These are phyloP conservation scores for Xylaria venustula DNA, from an alignment of 495 filamentous ascomycete species.

Conservation along the genomic window DNA sequence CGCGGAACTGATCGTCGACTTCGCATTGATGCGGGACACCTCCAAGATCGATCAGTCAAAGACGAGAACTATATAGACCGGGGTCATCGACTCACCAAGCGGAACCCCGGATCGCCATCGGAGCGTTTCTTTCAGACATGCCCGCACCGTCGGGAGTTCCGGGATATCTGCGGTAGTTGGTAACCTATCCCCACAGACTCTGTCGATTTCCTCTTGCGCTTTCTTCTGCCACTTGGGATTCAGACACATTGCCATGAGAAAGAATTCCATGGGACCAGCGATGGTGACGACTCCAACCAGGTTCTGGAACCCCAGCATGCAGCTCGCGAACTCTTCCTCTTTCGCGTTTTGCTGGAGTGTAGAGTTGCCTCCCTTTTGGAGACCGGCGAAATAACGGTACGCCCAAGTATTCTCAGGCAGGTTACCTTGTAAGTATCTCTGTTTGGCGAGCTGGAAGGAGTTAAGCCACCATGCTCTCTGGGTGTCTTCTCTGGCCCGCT, in stretches of 20 bases:
- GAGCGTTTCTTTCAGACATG: conserved; percentile 59
- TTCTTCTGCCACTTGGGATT: conserved; percentile 48
- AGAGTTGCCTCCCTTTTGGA: conserved; percentile 36
- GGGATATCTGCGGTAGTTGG: conserved; percentile 47
- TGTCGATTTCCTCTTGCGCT: conserved; percentile 59
- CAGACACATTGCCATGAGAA: conserved; percentile 49
- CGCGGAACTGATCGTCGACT: conserved; percentile 47
- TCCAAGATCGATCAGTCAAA: conserved; percentile 21
- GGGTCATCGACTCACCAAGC: conserved; percentile 32
- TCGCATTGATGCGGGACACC: conserved; percentile 55
- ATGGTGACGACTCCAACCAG: conserved; percentile 50
- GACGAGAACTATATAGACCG: background rate
- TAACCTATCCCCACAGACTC: conserved; percentile 52
- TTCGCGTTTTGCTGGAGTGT: conserved; percentile 35
- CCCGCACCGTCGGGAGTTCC: conserved; percentile 51
- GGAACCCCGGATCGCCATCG: conserved; percentile 59
- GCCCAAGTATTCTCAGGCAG: conserved; percentile 45
- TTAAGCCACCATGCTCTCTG: conserved; percentile 47
- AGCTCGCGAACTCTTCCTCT: conserved; percentile 45
- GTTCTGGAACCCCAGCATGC: conserved; percentile 49
- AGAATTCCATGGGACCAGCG: conserved; percentile 46
- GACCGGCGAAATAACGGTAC: conserved; percentile 45
- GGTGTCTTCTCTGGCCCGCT: conserved; percentile 38
- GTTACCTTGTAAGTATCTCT: conserved; percentile 34
- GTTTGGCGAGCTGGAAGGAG: conserved; percentile 39